phyloP scores from a whole-genome alignment of 495 filamentous ascomycete genomes.

The Trichoderma parareesei region DNA sequence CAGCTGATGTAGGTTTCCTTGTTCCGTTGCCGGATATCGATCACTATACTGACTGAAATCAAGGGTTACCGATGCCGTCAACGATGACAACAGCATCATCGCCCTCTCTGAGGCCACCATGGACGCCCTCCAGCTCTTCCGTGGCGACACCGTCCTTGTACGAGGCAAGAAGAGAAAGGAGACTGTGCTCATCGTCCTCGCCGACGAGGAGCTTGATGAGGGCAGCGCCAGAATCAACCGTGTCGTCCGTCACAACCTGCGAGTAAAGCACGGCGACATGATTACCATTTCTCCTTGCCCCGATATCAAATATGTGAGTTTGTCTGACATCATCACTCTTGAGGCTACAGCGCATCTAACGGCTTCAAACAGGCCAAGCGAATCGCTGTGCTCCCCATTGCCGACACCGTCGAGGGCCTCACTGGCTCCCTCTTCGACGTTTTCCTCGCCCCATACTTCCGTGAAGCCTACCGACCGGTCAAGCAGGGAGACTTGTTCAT shows the following conservation, averaged over 20 bases:
- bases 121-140: slow-evolving; percentile 96
- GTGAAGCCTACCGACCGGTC: slow-evolving; percentile 94
- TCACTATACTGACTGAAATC: slow-evolving; percentile 28
- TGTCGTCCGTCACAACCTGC: slow-evolving; percentile 93
- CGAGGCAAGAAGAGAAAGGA: slow-evolving; percentile 99
- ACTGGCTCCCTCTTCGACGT: slow-evolving; percentile 98
- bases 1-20: slow-evolving; percentile 69
- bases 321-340: background rate
- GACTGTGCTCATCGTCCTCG: slow-evolving; percentile 92
- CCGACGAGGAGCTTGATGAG: slow-evolving; percentile 96
- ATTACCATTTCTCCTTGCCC: slow-evolving; percentile 97
- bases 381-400: slow-evolving; percentile 96
- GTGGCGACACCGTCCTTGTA: slow-evolving; percentile 93
- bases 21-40: slow-evolving; percentile 10
- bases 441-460: slow-evolving; percentile 98
- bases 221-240: slow-evolving; percentile 95
- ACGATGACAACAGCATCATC: slow-evolving; percentile 99
- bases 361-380: slow-evolving; percentile 72
- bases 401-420: slow-evolving; percentile 94
- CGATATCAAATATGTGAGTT: slow-evolving; percentile 98
- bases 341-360: slow-evolving; percentile 11
- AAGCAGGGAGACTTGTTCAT: slow-evolving; percentile 96
- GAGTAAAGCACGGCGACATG: slow-evolving; percentile 96
- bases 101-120: slow-evolving; percentile 98
- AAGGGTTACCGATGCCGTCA: slow-evolving; percentile 93